These are phyloP conservation scores for Durotheca rogersii DNA, from an alignment of 495 filamentous ascomycete genomes.

Conservation along the genomic window DNA sequence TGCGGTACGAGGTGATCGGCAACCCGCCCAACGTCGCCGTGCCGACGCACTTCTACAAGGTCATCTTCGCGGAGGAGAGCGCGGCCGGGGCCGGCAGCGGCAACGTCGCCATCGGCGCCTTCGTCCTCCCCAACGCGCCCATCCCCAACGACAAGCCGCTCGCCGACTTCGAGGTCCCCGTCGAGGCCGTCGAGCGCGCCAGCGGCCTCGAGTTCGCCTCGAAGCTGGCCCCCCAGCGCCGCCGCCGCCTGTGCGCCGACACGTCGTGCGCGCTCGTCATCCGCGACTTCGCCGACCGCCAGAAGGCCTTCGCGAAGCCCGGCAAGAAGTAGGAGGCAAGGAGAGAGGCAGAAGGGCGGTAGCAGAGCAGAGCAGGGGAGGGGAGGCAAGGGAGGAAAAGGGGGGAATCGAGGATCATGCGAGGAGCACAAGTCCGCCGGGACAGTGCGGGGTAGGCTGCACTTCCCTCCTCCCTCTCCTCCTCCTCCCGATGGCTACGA, in stretches of 20 bases:
- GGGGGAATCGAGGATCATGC: too few relatives aligned
- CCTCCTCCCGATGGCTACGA: too few relatives aligned
- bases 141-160: conserved; percentile 85
- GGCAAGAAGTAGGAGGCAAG: too few relatives aligned
- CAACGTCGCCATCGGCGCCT: conserved; percentile 86
- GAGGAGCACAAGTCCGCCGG: too few relatives aligned
- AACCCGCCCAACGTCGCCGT: conserved; percentile 92
- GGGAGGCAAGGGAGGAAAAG: too few relatives aligned
- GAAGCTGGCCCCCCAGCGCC: conserved; percentile 68
- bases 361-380: too few relatives aligned
- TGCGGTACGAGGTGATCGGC: conserved; percentile 96
- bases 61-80: conserved; percentile 91
- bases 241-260: conserved; percentile 83
- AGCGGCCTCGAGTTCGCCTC: conserved; percentile 87
- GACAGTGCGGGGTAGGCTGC: too few relatives aligned
- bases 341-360: too few relatives aligned
- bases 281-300: conserved; percentile 69
- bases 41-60: conserved; percentile 98
- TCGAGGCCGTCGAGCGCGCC: conserved; percentile 89
- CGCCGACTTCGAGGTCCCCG: conserved; percentile 86
- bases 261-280: conserved; percentile 76
- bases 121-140: conserved; percentile 90
- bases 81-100: conserved; percentile 50
- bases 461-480: too few relatives aligned
- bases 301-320: conserved; percentile 56